A percentile compares a stretch with the other conserved stretches of the same genome.
Evolutionary conservation across 805 yeast genomes (phyloP).

Genomic region (Ogataea trehaloabstinens): DNA sequence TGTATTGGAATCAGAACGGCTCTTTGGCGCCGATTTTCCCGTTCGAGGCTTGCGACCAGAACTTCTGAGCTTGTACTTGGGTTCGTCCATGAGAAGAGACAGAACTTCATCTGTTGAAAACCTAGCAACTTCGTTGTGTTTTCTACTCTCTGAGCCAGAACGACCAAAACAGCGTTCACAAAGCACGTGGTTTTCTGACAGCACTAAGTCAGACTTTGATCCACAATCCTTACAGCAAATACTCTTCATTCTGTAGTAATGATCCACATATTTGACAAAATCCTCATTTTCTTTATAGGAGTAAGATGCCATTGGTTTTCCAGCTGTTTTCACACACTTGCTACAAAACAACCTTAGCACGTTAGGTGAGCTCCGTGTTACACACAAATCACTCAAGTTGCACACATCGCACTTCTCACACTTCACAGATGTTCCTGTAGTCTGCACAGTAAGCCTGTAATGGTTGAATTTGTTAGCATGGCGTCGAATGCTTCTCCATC

Average conservation of each 20-base stretch:
- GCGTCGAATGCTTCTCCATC: constrained; percentile 8
- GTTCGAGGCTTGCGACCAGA: not conserved
- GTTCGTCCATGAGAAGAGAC: not conserved
- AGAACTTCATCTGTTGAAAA: not conserved
- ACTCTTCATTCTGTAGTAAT: constrained; percentile 2
- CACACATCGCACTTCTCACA: constrained; percentile 8
- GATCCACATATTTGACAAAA: constrained; percentile 8
- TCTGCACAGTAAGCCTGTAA: constrained; percentile 2
- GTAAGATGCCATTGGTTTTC: constrained; percentile 3
- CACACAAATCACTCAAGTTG: constrained; percentile 8
- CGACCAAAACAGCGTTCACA: constrained; percentile 1
- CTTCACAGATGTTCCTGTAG: not conserved
- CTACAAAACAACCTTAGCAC: constrained; percentile 5
- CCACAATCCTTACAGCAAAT: constrained; percentile 3
- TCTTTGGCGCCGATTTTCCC: not conserved
- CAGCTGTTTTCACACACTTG: constrained; percentile 3
- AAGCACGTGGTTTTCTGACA: not conserved
- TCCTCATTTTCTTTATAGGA: constrained; percentile 3
- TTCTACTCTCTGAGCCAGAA: not conserved
- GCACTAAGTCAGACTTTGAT: not conserved
- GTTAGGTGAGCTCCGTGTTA: constrained; percentile 6
- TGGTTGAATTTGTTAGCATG: constrained; percentile 7
- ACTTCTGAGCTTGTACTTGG: not conserved
- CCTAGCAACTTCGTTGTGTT: too few relatives aligned
- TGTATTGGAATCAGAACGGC: too few relatives aligned